Conservation (phyloP, 768 basidiomycete genomes). For the Russula earlei region DNA sequence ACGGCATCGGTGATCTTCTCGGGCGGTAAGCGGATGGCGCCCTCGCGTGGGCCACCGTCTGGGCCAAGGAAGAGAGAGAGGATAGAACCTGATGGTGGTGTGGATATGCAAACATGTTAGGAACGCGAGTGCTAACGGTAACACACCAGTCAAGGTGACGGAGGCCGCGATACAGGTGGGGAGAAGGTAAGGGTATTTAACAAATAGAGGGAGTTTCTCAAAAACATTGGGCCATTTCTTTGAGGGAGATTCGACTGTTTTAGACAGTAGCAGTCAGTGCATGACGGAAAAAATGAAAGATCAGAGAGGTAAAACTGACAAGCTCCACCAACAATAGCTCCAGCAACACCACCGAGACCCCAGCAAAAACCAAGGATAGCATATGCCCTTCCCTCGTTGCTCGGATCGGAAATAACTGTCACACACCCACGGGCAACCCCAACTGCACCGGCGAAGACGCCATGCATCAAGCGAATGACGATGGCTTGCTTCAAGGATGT, state of each 20-base stretch:
- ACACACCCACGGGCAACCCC: conserved; percentile 91
- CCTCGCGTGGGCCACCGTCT: conserved; percentile 85
- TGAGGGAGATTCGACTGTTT: conserved; percentile 69
- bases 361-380: conserved; percentile 91
- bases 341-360: conserved; percentile 93
- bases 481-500: conserved; percentile 73
- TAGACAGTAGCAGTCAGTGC: conserved; percentile 18
- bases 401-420: conserved; percentile 76
- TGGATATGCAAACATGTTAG: neutral
- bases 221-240: conserved; percentile 80
- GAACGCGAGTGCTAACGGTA: conserved; percentile 15
- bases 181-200: conserved; percentile 80
- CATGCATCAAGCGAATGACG: conserved; percentile 78
- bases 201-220: conserved; percentile 54
- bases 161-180: conserved; percentile 72
- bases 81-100: conserved; percentile 51
- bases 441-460: conserved; percentile 87
- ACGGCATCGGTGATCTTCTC: conserved; percentile 51
- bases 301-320: conserved; percentile 42
- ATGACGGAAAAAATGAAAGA: neutral
- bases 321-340: conserved; percentile 76
- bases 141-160: conserved; percentile 62
- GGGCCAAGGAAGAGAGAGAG: conserved; percentile 81
- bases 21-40: conserved; percentile 69
- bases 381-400: conserved; percentile 92